Conservation (phyloP, 2,329 filamentous ascomycete species). For the Penicillium aurantiogriseum region DNA sequence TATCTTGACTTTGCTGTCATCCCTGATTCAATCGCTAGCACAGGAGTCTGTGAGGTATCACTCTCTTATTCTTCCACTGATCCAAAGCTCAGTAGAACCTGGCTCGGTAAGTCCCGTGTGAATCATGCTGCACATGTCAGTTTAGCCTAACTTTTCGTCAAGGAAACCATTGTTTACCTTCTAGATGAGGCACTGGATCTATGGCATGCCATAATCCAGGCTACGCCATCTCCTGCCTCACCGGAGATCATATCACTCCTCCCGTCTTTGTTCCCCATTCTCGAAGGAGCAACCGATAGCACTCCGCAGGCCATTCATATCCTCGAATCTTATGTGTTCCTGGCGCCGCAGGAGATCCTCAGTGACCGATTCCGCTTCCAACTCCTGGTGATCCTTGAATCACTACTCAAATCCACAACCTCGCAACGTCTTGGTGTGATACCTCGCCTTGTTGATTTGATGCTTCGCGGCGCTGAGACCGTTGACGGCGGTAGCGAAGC, state of each 20-base stretch:
- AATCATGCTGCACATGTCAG: not conserved
- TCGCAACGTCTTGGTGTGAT: conserved; percentile 42
- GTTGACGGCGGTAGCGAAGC: conserved; percentile 57
- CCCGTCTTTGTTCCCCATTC: conserved; percentile 62
- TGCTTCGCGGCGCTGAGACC: conserved; percentile 62
- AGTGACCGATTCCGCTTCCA: conserved; percentile 39
- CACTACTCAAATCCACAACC: conserved; percentile 40
- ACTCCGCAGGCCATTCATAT: conserved; percentile 63
- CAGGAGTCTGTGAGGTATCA: conserved; percentile 76
- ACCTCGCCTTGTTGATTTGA: conserved; percentile 57
- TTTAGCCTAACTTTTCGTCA: not conserved
- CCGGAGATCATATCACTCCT: conserved; percentile 63
- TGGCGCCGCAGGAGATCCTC: conserved; percentile 55
- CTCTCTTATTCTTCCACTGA: conserved; percentile 73
- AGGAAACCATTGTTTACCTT: conserved; percentile 71
- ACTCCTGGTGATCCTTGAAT: conserved; percentile 40
- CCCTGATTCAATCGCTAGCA: conserved; percentile 83
- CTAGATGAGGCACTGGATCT: conserved; percentile 90
- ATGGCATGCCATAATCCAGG: conserved; percentile 72
- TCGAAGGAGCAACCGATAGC: conserved; percentile 65
- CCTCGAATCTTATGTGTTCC: conserved; percentile 67
- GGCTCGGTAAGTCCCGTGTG: conserved; percentile 57
- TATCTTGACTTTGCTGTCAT: conserved; percentile 79
- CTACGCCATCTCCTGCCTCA: conserved; percentile 61
- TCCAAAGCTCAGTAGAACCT: conserved; percentile 74